A percentile compares a stretch with the other conserved stretches of the same genome.
phyloP scores from a whole-genome alignment of 176 grass and related monocot species.

The Aegilops speltoides region DNA sequence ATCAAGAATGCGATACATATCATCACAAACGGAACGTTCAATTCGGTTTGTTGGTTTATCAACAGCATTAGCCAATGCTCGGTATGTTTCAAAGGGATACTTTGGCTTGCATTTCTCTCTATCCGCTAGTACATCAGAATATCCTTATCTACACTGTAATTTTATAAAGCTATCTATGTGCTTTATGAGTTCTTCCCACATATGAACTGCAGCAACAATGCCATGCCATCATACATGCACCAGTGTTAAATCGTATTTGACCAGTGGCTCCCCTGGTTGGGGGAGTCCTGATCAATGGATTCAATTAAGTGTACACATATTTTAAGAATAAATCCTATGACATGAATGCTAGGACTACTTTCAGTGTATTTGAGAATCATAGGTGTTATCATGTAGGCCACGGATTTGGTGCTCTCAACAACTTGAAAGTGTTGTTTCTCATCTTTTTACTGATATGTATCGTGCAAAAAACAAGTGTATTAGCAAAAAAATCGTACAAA shows the following conservation, averaged over 20 bases:
- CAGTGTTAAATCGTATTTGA: not conserved
- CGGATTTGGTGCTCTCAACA: not conserved
- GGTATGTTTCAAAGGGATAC: constrained; percentile 35
- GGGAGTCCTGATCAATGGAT: not conserved
- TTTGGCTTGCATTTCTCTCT: constrained; percentile 15
- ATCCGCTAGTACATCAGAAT: not conserved
- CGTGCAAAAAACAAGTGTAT: not conserved
- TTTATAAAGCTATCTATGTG: not conserved
- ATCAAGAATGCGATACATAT: constrained; percentile 99
- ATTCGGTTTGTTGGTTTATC: constrained; percentile 97
- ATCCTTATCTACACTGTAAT: not conserved
- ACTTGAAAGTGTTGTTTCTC: not conserved
- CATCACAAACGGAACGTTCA: constrained; percentile 78
- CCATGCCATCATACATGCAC: not conserved
- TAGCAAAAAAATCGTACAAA: not conserved
- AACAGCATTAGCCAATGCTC: constrained; percentile 96
- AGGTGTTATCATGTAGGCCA: constrained; percentile 3
- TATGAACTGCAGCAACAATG: not conserved
- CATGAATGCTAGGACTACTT: not conserved
- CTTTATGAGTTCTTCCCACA: not conserved
- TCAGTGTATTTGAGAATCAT: not conserved
- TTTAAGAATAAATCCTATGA: not conserved
- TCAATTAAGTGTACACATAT: not conserved
- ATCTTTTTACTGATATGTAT: not conserved
- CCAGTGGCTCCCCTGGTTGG: not conserved